Conservation (phyloP, 2,329 filamentous ascomycete species). For the Aspergillus pseudoglaucus region DNA sequence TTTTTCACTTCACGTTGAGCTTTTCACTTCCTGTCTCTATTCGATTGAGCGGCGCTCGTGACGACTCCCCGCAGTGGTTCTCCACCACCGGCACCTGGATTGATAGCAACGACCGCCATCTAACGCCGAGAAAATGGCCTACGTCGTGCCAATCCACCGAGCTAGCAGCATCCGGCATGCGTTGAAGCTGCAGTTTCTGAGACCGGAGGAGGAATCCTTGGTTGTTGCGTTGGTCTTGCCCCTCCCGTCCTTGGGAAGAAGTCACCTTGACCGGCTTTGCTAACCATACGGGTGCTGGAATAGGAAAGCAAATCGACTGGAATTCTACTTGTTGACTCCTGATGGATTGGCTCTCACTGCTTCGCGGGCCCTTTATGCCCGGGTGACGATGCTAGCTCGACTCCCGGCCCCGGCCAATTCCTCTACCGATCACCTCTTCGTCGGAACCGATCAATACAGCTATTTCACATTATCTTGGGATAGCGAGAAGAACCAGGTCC, state of each 20-base stretch:
- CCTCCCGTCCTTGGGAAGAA: background rate
- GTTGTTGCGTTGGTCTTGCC: conserved; percentile 68
- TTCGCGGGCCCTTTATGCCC: conserved; percentile 73
- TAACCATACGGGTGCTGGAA: conserved; percentile 4
- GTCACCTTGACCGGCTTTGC: background rate
- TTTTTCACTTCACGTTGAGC: background rate
- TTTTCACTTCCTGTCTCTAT: background rate
- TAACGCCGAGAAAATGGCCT: conserved; percentile 62
- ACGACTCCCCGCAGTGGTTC: background rate
- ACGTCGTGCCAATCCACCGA: conserved; percentile 86
- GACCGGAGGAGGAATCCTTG: conserved; percentile 69
- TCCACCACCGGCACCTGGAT: background rate
- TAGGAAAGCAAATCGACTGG: conserved; percentile 77
- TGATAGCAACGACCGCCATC: background rate
- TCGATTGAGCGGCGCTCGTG: background rate
- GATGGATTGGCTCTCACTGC: conserved; percentile 57
- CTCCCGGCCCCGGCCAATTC: conserved; percentile 57
- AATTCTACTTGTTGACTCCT: conserved; percentile 67
- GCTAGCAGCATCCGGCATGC: conserved; percentile 90
- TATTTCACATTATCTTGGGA: conserved; percentile 93
- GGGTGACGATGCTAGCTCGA: conserved; percentile 69
- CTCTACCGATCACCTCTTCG: conserved; percentile 75
- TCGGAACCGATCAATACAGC: conserved; percentile 81
- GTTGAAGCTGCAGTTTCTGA: conserved; percentile 69
- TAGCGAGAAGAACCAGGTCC: conserved; percentile 44